Percentiles rank a stretch among this genome's conserved stretches.
Evolutionary conservation across 257 asterid species (phyloP).

Genomic region (Petunia axillaris): DNA sequence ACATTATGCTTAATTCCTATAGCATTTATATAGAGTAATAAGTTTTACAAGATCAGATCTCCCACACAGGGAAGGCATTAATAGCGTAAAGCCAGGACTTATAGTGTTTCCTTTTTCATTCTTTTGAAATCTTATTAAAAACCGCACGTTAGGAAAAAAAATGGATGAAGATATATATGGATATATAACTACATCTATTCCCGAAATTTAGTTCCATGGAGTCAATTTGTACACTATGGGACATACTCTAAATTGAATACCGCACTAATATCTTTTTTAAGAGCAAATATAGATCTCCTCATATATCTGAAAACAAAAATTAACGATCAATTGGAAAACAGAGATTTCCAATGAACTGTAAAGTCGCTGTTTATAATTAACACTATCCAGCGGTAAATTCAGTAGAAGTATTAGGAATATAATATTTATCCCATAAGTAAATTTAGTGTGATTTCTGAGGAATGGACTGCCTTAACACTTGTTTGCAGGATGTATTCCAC

Average conservation of each 20-base stretch:
- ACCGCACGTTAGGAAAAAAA: neutral
- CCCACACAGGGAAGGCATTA: neutral
- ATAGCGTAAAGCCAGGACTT: neutral
- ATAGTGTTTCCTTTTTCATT: neutral
- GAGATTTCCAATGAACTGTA: neutral
- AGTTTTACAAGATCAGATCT: neutral
- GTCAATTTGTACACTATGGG: neutral
- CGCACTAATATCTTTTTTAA: neutral
- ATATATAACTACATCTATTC: too few species aligned
- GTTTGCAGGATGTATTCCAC: neutral
- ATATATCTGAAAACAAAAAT: neutral
- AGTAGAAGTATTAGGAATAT: neutral
- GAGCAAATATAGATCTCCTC: neutral
- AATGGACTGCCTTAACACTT: neutral
- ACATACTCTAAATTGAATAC: neutral
- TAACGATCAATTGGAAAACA: neutral
- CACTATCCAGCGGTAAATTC: neutral
- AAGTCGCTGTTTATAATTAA: neutral
- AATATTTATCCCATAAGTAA: neutral
- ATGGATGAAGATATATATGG: neutral
- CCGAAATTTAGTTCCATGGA: neutral
- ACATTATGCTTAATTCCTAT: neutral
- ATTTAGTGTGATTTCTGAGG: slow-evolving; percentile 1
- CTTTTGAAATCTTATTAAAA: neutral
- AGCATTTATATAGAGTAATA: neutral